Evolutionary conservation across 2,329 filamentous ascomycete species (phyloP).

Genomic region (Aspergillus intermedius): DNA sequence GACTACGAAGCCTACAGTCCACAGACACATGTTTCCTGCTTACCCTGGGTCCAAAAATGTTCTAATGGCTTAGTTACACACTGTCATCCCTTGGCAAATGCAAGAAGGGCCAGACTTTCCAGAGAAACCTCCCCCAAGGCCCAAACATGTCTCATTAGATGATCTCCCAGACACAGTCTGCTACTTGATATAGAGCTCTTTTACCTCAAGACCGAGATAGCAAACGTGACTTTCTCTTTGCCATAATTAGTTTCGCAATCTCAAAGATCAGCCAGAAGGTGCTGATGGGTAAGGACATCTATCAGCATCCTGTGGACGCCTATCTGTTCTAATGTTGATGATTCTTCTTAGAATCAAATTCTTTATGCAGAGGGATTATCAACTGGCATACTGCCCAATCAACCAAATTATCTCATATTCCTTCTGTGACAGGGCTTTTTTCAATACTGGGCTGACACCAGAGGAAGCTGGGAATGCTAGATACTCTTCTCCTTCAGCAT

Average conservation of each 20-base stretch:
- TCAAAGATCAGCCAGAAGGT: slow-evolving; percentile 20
- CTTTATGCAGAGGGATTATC: slow-evolving; percentile 22
- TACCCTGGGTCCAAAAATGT: no score
- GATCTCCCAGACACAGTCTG: slow-evolving; percentile 18
- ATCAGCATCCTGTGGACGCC: slow-evolving; percentile 1
- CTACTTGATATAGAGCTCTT: slow-evolving; percentile 23
- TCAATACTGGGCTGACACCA: slow-evolving; percentile 17
- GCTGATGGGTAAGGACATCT: slow-evolving; percentile 18
- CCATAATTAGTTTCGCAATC: slow-evolving; percentile 22
- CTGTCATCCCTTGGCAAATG: slow-evolving; percentile 10
- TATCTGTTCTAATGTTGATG: slow-evolving; percentile 4
- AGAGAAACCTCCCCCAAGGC: slow-evolving; percentile 21
- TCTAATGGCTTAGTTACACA: no score
- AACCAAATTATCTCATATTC: slow-evolving; percentile 18
- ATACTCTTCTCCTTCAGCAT: no score
- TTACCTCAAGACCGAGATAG: slow-evolving; percentile 15
- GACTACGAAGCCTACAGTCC: no score
- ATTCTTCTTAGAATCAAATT: slow-evolving; percentile 19
- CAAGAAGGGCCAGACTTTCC: slow-evolving; percentile 9
- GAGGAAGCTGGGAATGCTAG: no score
- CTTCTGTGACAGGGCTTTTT: slow-evolving; percentile 19
- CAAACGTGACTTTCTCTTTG: slow-evolving; percentile 18
- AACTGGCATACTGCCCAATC: slow-evolving; percentile 23
- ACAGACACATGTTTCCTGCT: no score
- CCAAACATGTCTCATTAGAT: slow-evolving; percentile 11